Evolutionary conservation across 1,284 basidiomycete species (phyloP), one percentile per base, ranked within the genome.

Genomic region (Vanrija sp.): DNA sequence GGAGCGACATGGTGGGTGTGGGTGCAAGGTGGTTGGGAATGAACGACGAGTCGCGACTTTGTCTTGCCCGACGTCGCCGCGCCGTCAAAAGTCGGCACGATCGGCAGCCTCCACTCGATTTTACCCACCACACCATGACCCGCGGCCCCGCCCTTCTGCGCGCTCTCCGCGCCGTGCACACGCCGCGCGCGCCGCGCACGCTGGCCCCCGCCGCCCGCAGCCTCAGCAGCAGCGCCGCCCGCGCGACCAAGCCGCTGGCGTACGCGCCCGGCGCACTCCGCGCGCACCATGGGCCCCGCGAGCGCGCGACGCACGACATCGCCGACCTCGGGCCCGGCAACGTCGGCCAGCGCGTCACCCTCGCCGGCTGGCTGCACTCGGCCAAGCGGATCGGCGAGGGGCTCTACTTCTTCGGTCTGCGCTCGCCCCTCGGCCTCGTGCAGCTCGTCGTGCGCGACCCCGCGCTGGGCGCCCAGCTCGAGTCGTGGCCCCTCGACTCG

Each of bases 341-440:
- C 69, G 80, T 77, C 46, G 86, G 84, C 56, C 66, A 78, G 37
- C 69, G 67, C 49, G 86, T 90, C 61, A 78, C 84, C 57, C 77
- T 93, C 49, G 79, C 85, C 15, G 89, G 89, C 24, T 88, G 85
- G 69, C 89, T 67, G 86, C 86, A 47, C 90, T 92, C 78, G 84
- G 85, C 75, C 3, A 71, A 71, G 31, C 64, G 71, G 50, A 71
- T 71, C 7, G 71, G 67, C 7, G 71, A 68, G 27, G 67, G 61
- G 19, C 64, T 75, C 6, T 64, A 69, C 58, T 75, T 75, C 59
- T 73, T 75, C 64, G 85, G 85, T 20, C 80, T 96, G 63, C 86
- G 84, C 63, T 89, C 94, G 71, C 79, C 84, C 45, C 81, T 81
- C 56, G 87, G 88, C 42, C 82, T 81, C 0, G 66, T 77, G 6